These are phyloP conservation scores for Cordyceps fumosorosea DNA, from an alignment of 2,329 filamentous ascomycete genomes.

Conservation along the genomic window DNA sequence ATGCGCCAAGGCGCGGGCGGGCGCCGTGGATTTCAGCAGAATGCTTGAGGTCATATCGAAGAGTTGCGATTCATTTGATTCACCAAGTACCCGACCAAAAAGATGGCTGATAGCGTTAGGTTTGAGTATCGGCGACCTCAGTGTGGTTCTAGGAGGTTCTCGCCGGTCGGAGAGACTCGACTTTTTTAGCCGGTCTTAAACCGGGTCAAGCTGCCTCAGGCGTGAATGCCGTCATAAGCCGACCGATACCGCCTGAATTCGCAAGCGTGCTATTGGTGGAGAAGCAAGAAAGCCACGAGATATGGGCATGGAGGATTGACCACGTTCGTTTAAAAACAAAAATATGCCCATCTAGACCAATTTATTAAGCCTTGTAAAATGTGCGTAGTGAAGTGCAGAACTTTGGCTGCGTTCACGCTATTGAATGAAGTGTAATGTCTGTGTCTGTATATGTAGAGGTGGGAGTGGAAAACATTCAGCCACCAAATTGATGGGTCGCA, in stretches of 20 bases:
- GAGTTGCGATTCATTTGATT: constrained; percentile 23
- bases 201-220: constrained; percentile 19
- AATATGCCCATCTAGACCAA: not conserved
- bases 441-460: no score
- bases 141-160: constrained; percentile 7
- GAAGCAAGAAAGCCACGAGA: not conserved
- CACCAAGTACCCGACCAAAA: not conserved
- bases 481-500: not conserved
- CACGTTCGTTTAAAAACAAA: not conserved
- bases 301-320: not conserved
- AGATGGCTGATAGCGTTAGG: not conserved
- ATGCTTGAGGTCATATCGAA: constrained; percentile 42
- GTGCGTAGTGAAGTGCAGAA: not conserved
- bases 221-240: constrained; percentile 22
- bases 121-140: constrained; percentile 4
- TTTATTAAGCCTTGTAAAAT: not conserved
- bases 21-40: constrained; percentile 39
- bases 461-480: not conserved
- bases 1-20: constrained; percentile 40
- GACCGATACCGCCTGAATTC: constrained; percentile 12
- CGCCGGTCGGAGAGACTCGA: constrained; percentile 4
- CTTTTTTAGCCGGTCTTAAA: constrained; percentile 18
- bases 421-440: no score
- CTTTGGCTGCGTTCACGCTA: not conserved
- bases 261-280: not conserved